Base-by-base conservation (phyloP, 2,329 filamentous ascomycete genomes). In the Alternaria sp. region DNA sequence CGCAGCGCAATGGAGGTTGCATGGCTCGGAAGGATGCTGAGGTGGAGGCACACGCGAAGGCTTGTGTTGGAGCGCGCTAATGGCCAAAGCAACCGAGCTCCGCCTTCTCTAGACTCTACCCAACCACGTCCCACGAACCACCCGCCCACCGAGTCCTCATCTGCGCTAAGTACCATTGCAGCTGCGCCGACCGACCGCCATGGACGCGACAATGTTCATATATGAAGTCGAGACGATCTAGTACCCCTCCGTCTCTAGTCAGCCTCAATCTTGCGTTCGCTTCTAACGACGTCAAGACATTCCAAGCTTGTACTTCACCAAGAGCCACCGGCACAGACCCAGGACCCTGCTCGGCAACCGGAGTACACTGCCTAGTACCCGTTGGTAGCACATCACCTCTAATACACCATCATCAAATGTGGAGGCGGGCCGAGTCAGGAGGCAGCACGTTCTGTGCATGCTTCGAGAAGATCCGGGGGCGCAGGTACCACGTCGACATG, bases 321-420 rank as follows among this genome's bases (percentile, higher is more conserved):
- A 54, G 43, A 59, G 36, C 52, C 62, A 55, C 63, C 57, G 53
- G 61, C 20, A 57, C 28, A 52, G 32, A 9, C 46, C 39, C 36
- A 30, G 12, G 14, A 47, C 12, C 36, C 36, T 46, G 47, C 61
- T 57, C 57, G 57, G 59, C 48, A 28, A 30, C 54, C 64, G 66
- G 66, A 66, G 49, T 42, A n/a, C 48, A 56, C 39, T 22, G 44
- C 58, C 60, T 67, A 42, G 48, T 36, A 57, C 65, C 66, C 66
- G 66, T 48, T 47, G 51, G 16, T 53, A 22, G 39, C 32, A 54
- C 38, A 42, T 32, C 32, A 30, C 11, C n/a, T 20, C 46, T 36
- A 56, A 61, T 53, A 49, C 42, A 36, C 54, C 26, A 56, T 59
- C 57, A 64, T 68, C 63, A 64, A 66, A 43, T 64, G 61, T 60